phyloP scores from a whole-genome alignment of 805 yeast species.

The Wickerhamiella galacta region DNA sequence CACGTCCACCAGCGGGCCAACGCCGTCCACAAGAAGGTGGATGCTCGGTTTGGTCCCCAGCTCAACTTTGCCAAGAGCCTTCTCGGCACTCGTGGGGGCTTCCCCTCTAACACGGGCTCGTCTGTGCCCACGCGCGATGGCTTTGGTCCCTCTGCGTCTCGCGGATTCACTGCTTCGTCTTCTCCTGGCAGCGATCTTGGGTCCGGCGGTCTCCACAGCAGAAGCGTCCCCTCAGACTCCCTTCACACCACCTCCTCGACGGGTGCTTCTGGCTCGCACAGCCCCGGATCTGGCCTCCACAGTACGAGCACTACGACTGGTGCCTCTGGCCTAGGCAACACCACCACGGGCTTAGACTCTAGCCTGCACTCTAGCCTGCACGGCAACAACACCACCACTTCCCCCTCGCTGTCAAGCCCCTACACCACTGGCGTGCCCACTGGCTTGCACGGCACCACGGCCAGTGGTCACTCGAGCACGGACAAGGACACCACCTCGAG shows the following conservation, averaged over 20 bases:
- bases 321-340: neutral
- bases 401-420: conserved; percentile 3
- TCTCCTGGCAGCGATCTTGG: too few relatives aligned
- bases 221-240: conserved; percentile 5
- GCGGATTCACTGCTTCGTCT: conserved; percentile 1
- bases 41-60: conserved; percentile 23
- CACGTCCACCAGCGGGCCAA: conserved; percentile 15
- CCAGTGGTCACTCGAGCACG: neutral
- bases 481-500: conserved; percentile 2
- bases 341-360: conserved; percentile 1
- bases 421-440: conserved; percentile 1
- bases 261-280: neutral
- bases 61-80: conserved; percentile 18
- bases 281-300: conserved; percentile 1
- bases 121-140: conserved; percentile 12
- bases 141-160: conserved; percentile 18
- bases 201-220: conserved; percentile 2
- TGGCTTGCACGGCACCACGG: neutral
- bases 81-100: conserved; percentile 21
- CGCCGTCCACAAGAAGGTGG: conserved; percentile 14
- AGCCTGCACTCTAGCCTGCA: neutral
- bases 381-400: conserved; percentile 2
- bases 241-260: conserved; percentile 3
- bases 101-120: conserved; percentile 14
- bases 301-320: too few relatives aligned